phyloP scores from a whole-genome alignment of 805 yeast genomes.

The Hanseniaspora occidentalis region DNA sequence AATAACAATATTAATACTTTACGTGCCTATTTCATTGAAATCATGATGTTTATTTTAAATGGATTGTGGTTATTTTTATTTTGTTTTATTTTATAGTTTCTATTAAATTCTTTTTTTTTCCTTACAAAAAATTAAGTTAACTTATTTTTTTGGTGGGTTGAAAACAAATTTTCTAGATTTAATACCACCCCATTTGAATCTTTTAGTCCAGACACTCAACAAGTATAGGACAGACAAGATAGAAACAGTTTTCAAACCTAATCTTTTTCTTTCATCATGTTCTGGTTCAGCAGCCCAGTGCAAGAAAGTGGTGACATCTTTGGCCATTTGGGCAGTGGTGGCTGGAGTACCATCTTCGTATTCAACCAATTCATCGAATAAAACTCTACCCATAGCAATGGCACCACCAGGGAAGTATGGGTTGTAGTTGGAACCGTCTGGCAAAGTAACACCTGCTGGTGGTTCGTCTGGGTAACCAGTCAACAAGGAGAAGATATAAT shows the following conservation, averaged over 20 bases:
- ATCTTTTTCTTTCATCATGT: slow-evolving; percentile 94
- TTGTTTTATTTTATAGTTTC: not conserved
- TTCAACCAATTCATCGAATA: slow-evolving; percentile 95
- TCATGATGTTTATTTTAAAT: no score
- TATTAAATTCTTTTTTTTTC: not conserved
- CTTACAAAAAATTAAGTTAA: not conserved
- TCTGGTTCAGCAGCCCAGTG: slow-evolving; percentile 99
- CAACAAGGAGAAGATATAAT: slow-evolving; percentile 85
- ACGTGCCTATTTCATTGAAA: no score
- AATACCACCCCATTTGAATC: slow-evolving; percentile 95
- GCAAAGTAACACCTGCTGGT: slow-evolving; percentile 91
- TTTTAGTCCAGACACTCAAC: slow-evolving; percentile 82
- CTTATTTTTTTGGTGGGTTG: slow-evolving; percentile 75
- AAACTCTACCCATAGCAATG: slow-evolving; percentile 97
- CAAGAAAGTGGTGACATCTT: slow-evolving; percentile 90
- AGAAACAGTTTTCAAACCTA: slow-evolving; percentile 87
- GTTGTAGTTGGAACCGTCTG: slow-evolving; percentile 94
- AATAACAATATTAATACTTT: no score
- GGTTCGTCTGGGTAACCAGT: slow-evolving; percentile 99
- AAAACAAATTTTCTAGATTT: slow-evolving; percentile 89
- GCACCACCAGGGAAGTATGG: slow-evolving; percentile 99
- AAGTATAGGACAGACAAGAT: slow-evolving; percentile 69
- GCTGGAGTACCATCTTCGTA: slow-evolving; percentile 99
- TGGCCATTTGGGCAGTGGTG: slow-evolving; percentile 97
- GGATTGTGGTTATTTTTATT: not conserved